phyloP scores from a whole-genome alignment of 2,329 filamentous ascomycete genomes.

The Ophiostoma montium region DNA sequence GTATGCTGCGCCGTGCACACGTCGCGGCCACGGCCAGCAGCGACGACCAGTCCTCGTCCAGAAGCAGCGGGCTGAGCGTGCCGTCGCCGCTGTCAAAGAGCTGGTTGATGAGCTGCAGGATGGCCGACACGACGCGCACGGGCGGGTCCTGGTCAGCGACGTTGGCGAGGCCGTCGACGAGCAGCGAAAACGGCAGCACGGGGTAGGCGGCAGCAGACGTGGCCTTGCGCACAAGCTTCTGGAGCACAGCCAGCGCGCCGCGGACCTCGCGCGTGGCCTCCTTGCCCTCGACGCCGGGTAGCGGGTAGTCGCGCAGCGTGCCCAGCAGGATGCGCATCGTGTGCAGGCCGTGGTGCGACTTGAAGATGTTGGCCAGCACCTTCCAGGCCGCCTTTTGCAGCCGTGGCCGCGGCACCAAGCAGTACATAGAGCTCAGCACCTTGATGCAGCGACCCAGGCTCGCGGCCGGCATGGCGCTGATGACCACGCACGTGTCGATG shows the following conservation, averaged over 20 bases:
- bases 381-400: slow-evolving; percentile 55
- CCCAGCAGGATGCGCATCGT: slow-evolving; percentile 52
- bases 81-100: slow-evolving; percentile 39
- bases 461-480: slow-evolving; percentile 50
- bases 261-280: slow-evolving; percentile 42
- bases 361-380: slow-evolving; percentile 55
- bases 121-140: slow-evolving; percentile 30
- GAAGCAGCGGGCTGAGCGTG: slow-evolving; percentile 39
- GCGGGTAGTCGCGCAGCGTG: slow-evolving; percentile 37
- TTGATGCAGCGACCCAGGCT: slow-evolving; percentile 53
- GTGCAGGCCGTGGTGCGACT: slow-evolving; percentile 58
- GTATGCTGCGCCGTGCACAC: slow-evolving; percentile 29
- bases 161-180: slow-evolving; percentile 42
- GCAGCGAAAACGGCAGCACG: slow-evolving; percentile 39
- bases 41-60: slow-evolving; percentile 52
- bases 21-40: slow-evolving; percentile 44
- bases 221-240: slow-evolving; percentile 46
- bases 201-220: slow-evolving; percentile 47
- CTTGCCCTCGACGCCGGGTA: slow-evolving; percentile 32
- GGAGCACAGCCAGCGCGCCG: slow-evolving; percentile 47
- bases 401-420: slow-evolving; percentile 40
- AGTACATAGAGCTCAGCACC: slow-evolving; percentile 58
- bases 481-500: slow-evolving; percentile 57
- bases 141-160: slow-evolving; percentile 31
- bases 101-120: slow-evolving; percentile 39